Evolutionary conservation across 2,329 filamentous ascomycete species (phyloP).

Genomic region (Acrocalymma vagum): DNA sequence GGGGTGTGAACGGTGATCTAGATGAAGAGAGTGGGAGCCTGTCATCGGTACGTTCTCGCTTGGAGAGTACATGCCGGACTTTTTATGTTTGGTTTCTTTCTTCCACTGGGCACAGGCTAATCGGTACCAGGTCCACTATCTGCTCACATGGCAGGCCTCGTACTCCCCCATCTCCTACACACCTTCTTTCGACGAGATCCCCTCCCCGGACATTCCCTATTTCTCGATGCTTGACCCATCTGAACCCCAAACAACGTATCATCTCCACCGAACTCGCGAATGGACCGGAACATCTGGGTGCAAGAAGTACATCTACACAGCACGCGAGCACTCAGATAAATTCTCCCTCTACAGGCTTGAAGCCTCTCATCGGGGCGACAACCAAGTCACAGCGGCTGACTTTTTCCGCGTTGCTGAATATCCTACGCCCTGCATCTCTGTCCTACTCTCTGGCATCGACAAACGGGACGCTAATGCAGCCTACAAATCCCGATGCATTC

Average conservation of each 20-base stretch:
- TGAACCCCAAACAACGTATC: slow-evolving; percentile 41
- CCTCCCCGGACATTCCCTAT: slow-evolving; percentile 44
- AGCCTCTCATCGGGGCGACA: slow-evolving; percentile 40
- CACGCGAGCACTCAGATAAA: slow-evolving; percentile 45
- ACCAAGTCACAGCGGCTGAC: slow-evolving; percentile 42
- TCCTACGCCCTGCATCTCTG: slow-evolving; percentile 40
- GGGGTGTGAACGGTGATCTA: slow-evolving; percentile 46
- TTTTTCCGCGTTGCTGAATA: slow-evolving; percentile 47
- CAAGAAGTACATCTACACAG: slow-evolving; percentile 46
- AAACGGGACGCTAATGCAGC: slow-evolving; percentile 42
- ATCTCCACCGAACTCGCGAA: slow-evolving; percentile 48
- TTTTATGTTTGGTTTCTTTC: slow-evolving; percentile 13
- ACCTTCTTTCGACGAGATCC: slow-evolving; percentile 42
- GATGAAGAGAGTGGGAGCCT: slow-evolving; percentile 48
- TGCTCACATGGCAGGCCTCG: slow-evolving; percentile 46
- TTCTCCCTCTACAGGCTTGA: slow-evolving; percentile 47
- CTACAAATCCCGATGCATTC: slow-evolving; percentile 47
- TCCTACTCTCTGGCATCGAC: slow-evolving; percentile 45
- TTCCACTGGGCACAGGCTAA: too few species aligned
- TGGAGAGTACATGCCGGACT: not conserved
- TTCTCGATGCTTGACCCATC: slow-evolving; percentile 42
- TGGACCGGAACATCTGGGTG: slow-evolving; percentile 43
- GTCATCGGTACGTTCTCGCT: slow-evolving; percentile 37
- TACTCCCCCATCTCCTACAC: slow-evolving; percentile 44
- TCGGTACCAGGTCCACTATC: slow-evolving; percentile 40